Evolutionary conservation across 2,329 filamentous ascomycete genomes (phyloP).

Genomic region (Massarina eburnea): DNA sequence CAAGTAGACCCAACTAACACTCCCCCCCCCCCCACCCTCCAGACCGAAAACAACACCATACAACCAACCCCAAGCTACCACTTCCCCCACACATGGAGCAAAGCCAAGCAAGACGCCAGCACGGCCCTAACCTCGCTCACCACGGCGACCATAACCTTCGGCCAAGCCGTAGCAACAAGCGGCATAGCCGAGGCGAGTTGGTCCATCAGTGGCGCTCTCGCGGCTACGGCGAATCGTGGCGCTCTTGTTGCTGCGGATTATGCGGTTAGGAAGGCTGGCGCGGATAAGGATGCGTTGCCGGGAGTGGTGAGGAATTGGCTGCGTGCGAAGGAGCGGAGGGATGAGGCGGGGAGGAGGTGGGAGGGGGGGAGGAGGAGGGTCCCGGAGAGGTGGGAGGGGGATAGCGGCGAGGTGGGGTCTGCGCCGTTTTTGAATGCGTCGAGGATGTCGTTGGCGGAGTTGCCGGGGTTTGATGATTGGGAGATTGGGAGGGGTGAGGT

Average conservation of each 20-base stretch:
- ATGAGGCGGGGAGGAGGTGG: constrained; percentile 4
- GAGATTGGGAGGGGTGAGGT: background rate
- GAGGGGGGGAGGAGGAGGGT: background rate
- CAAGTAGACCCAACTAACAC: too few relatives aligned
- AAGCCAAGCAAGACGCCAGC: constrained; percentile 11
- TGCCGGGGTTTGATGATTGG: too few relatives aligned
- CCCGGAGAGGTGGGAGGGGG: background rate
- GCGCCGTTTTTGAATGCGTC: too few relatives aligned
- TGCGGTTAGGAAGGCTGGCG: constrained; percentile 4
- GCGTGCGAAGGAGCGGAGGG: constrained; percentile 8
- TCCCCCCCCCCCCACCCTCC: background rate
- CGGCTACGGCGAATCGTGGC: constrained; percentile 6
- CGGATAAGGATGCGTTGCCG: constrained; percentile 5
- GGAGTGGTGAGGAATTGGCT: constrained; percentile 8
- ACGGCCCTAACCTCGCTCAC: constrained; percentile 11
- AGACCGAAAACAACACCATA: background rate
- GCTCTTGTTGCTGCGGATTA: constrained; percentile 1
- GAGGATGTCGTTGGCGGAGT: too few relatives aligned
- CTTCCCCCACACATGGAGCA: constrained; percentile 21
- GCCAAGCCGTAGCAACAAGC: constrained; percentile 6
- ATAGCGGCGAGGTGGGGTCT: background rate
- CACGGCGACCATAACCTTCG: constrained; percentile 12
- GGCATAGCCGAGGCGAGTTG: constrained; percentile 15
- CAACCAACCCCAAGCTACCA: constrained; percentile 6
- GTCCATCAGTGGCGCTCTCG: constrained; percentile 14